These are phyloP conservation scores for Tricholoma sp. DNA, from an alignment of 768 basidiomycete species.

Conservation along the genomic window DNA sequence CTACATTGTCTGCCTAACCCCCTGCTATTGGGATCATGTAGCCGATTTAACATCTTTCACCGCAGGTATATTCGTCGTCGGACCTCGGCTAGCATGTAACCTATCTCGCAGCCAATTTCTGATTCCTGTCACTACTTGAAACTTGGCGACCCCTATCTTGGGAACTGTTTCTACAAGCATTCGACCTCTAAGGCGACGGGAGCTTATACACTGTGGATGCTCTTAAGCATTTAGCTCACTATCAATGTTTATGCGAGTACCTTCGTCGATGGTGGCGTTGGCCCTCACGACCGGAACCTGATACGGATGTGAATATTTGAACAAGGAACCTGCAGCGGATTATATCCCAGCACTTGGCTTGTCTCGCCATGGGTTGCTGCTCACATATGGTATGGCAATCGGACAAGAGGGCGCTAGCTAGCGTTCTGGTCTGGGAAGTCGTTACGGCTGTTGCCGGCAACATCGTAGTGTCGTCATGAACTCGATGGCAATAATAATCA, in stretches of 20 bases:
- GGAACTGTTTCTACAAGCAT: conserved; percentile 30
- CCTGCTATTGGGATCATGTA: conserved; percentile 52
- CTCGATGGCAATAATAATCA: too few relatives aligned
- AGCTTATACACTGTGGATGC: conserved; percentile 55
- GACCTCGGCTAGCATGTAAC: conserved; percentile 14
- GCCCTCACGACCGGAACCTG: conserved; percentile 50
- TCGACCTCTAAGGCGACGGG: conserved; percentile 55
- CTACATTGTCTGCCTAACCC: conserved; percentile 44
- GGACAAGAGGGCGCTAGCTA: conserved; percentile 33
- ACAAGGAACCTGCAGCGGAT: conserved; percentile 37
- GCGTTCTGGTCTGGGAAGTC: conserved; percentile 26
- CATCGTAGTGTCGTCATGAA: too few relatives aligned
- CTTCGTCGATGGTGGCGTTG: conserved; percentile 47
- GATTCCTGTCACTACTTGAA: too few relatives aligned
- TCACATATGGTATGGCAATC: conserved; percentile 48
- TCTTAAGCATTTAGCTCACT: conserved; percentile 51
- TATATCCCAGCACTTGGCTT: conserved; percentile 35
- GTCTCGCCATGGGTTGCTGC: conserved; percentile 38
- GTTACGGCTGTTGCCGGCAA: too few relatives aligned
- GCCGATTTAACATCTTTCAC: conserved; percentile 44
- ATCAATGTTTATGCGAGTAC: conserved; percentile 51
- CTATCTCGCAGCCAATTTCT: conserved; percentile 11
- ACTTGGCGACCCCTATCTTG: conserved; percentile 11
- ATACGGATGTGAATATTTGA: conserved; percentile 41
- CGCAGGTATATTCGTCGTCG: conserved; percentile 43